Percentiles rank a stretch among this genome's conserved stretches.
Evolutionary conservation across 805 yeast species (phyloP).

Genomic region (Starmerella stellata): DNA sequence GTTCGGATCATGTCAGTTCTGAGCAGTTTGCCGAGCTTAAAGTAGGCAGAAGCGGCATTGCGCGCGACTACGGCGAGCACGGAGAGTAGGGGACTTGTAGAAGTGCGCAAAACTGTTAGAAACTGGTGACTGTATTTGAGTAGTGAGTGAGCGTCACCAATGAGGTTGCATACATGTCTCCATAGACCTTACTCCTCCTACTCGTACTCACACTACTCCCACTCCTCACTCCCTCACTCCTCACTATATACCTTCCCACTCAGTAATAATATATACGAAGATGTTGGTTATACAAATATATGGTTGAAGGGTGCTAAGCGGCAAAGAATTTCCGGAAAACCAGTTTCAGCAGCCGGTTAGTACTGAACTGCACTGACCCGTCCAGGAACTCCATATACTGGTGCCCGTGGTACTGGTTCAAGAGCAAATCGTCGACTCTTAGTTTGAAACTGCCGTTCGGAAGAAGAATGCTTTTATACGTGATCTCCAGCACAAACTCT

Average conservation of each 20-base stretch:
- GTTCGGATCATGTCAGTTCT: slow-evolving; percentile 49
- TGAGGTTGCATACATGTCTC: no score
- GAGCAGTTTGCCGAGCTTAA: slow-evolving; percentile 64
- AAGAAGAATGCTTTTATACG: slow-evolving; percentile 42
- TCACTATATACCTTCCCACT: no score
- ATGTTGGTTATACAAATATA: not conserved
- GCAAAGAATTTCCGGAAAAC: slow-evolving; percentile 63
- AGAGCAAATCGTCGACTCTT: slow-evolving; percentile 53
- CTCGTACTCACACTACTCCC: no score
- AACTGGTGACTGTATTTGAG: no score
- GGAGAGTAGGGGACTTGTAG: not conserved
- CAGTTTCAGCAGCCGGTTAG: slow-evolving; percentile 47
- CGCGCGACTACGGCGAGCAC: slow-evolving; percentile 47
- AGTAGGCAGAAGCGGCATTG: slow-evolving; percentile 73
- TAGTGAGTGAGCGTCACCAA: not conserved
- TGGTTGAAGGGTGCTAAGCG: no score
- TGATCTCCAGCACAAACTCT: slow-evolving; percentile 54
- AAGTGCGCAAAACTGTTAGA: no score
- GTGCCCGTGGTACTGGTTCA: slow-evolving; percentile 53
- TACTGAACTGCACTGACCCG: slow-evolving; percentile 49
- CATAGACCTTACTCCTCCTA: no score
- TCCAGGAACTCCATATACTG: slow-evolving; percentile 40
- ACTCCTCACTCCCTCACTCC: no score
- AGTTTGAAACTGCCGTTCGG: slow-evolving; percentile 37
- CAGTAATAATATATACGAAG: not conserved